Conservation (phyloP, 2,329 filamentous ascomycete genomes). For the Teratosphaeria destructans region DNA sequence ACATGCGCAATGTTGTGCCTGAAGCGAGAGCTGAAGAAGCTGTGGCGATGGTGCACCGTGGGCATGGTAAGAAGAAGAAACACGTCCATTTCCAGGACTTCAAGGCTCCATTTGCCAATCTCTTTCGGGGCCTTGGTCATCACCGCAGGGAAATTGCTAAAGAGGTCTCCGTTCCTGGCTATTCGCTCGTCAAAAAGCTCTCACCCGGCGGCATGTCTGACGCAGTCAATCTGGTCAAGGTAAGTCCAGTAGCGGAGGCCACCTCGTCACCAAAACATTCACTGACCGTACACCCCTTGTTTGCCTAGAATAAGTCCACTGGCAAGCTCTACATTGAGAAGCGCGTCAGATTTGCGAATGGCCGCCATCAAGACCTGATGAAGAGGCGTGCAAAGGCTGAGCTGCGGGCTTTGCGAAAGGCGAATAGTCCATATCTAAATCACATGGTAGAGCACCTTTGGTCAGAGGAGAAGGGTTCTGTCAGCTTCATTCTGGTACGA, state of each 20-base stretch:
- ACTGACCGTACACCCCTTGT: not conserved
- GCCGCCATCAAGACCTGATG: not conserved
- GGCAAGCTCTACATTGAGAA: slow-evolving; percentile 9
- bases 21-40: not conserved
- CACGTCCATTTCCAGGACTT: not conserved
- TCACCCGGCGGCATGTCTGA: slow-evolving; percentile 4
- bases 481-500: slow-evolving; percentile 6
- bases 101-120: not conserved
- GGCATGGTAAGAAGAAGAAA: not conserved
- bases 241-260: not conserved
- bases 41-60: not conserved
- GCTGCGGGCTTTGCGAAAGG: slow-evolving; percentile 4
- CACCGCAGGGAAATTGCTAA: not conserved
- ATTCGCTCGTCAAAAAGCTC: slow-evolving; percentile 1
- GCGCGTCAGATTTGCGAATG: slow-evolving; percentile 1
- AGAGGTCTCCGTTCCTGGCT: not conserved
- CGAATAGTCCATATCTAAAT: slow-evolving; percentile 6
- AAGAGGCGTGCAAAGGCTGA: slow-evolving; percentile 7
- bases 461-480: not conserved
- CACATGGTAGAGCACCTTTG: slow-evolving; percentile 4
- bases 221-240: slow-evolving; percentile 8
- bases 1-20: not conserved
- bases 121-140: not conserved
- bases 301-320: not conserved
- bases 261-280: not conserved